Percentiles rank a stretch among this genome's conserved stretches.
phyloP scores from a whole-genome alignment of 176 grass and related monocot species.

The Carex kokanica region DNA sequence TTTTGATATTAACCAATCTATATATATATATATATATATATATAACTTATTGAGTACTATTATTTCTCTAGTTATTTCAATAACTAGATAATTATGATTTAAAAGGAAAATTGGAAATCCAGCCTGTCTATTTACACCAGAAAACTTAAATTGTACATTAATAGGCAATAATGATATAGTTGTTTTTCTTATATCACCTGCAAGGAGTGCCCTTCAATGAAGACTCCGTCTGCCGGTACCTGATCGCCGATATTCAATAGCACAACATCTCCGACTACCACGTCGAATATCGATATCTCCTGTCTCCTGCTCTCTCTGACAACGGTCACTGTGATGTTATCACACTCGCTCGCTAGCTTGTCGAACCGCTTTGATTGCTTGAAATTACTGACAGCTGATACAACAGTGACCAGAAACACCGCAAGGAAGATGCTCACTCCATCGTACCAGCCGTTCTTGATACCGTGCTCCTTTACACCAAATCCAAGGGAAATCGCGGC shows the following conservation, averaged over 20 bases:
- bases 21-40: too few relatives aligned
- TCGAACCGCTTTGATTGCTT: conserved; percentile 51
- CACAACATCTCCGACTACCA: conserved; percentile 61
- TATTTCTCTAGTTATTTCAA: background rate
- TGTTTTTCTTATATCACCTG: conserved; percentile 27
- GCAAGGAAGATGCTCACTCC: conserved; percentile 72
- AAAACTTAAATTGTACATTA: background rate
- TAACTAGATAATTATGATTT: too few relatives aligned
- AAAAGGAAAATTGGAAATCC: background rate
- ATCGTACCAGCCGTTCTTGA: conserved; percentile 70
- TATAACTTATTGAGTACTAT: background rate
- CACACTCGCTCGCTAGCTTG: conserved; percentile 31
- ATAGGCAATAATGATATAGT: background rate
- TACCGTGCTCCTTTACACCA: conserved; percentile 62
- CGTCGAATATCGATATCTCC: conserved; percentile 48
- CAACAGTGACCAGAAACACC: conserved; percentile 48
- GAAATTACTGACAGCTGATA: conserved; percentile 65
- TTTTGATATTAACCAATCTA: too few relatives aligned
- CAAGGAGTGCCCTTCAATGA: conserved; percentile 46
- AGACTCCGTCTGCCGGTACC: conserved; percentile 54
- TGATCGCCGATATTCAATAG: conserved; percentile 62
- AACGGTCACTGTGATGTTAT: conserved; percentile 40
- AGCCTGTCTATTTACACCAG: background rate
- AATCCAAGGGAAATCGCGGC: conserved; percentile 59
- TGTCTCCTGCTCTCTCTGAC: conserved; percentile 34